A percentile compares a stretch with the other conserved stretches of the same genome.
Evolutionary conservation across 352 stramenopile genomes (phyloP).

Genomic region (Pythium plurisporium): DNA sequence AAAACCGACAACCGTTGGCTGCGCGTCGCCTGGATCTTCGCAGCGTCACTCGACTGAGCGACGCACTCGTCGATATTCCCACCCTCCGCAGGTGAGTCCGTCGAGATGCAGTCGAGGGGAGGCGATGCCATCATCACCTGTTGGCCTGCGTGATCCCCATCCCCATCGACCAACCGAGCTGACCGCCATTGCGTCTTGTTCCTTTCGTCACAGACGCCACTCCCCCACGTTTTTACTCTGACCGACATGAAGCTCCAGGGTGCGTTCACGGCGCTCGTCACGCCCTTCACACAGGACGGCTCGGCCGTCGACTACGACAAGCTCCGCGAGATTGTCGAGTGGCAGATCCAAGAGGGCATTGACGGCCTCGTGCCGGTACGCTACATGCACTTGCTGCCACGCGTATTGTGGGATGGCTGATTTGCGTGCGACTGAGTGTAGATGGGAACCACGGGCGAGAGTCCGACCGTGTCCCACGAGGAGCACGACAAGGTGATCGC

Average conservation of each 20-base stretch:
- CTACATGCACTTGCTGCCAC: neutral
- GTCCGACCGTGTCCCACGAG: slow-evolving; percentile 90
- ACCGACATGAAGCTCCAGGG: slow-evolving; percentile 69
- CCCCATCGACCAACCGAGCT: no score
- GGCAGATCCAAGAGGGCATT: slow-evolving; percentile 92
- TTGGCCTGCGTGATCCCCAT: no score
- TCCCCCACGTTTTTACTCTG: no score
- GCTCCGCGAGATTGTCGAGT: slow-evolving; percentile 89
- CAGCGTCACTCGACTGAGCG: neutral
- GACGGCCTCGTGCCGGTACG: slow-evolving; percentile 94
- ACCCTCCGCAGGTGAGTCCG: neutral
- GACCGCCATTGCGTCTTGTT: no score
- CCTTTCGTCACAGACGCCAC: no score
- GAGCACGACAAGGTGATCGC: slow-evolving; percentile 95
- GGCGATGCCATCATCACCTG: neutral
- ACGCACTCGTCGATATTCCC: neutral
- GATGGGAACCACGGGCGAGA: slow-evolving; percentile 97
- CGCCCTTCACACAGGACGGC: slow-evolving; percentile 92
- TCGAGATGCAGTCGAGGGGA: neutral
- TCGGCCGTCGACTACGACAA: slow-evolving; percentile 91
- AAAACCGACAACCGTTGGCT: slow-evolving; percentile 22
- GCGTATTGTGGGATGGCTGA: neutral
- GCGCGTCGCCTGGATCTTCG: neutral
- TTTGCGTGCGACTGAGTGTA: slow-evolving; percentile 14
- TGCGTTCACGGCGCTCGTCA: slow-evolving; percentile 93